Conservation (phyloP, 305 asterid species). For the Solanum hybrid region DNA sequence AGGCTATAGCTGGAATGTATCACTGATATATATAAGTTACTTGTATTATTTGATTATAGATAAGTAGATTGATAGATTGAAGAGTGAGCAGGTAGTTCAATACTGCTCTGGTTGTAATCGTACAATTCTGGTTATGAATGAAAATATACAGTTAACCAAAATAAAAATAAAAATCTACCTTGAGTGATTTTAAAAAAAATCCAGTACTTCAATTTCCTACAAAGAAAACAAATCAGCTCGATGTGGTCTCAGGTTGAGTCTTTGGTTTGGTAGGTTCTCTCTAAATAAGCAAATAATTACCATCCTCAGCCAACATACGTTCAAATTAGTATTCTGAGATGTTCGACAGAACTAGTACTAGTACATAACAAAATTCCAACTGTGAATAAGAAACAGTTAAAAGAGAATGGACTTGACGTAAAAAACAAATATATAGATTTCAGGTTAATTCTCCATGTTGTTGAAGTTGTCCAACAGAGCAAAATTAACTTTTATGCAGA, state of each 20-base stretch:
- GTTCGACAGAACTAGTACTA: background rate
- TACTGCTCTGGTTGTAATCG: background rate
- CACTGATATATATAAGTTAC: background rate
- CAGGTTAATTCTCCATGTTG: background rate
- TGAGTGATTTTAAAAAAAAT: background rate
- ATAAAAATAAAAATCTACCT: background rate
- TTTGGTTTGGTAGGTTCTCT: background rate
- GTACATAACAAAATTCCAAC: background rate
- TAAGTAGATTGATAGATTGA: background rate
- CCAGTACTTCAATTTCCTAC: background rate
- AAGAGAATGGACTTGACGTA: background rate
- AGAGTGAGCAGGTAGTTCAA: background rate
- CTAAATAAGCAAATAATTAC: background rate
- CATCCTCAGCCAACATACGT: background rate
- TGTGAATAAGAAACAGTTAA: background rate
- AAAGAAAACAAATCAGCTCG: background rate
- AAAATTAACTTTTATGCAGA: background rate
- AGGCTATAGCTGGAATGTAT: background rate
- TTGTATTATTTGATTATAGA: background rate
- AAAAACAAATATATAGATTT: background rate
- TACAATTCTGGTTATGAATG: background rate
- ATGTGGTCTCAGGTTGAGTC: background rate
- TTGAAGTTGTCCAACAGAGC: background rate
- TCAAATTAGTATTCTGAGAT: background rate
- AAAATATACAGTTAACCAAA: background rate